Percentiles rank a stretch among this genome's conserved stretches.
These are phyloP conservation scores for Euphrasia arctica DNA, from an alignment of 305 asterid species.

Conservation along the genomic window DNA sequence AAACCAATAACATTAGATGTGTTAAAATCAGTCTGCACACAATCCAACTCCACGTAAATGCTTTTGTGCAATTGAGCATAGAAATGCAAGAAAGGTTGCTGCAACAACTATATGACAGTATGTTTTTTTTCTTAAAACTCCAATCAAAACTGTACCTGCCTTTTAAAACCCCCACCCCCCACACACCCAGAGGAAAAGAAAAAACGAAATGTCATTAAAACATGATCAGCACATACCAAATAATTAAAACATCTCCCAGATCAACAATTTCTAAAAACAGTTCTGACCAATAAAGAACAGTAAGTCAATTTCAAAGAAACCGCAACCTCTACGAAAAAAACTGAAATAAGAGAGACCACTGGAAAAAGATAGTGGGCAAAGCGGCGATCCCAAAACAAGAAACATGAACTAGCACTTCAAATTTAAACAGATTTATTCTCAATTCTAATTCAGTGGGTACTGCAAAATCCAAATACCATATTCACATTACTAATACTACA, in stretches of 20 bases:
- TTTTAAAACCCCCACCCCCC: slow-evolving; percentile 8
- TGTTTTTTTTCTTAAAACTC: not conserved
- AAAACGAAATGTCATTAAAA: not conserved
- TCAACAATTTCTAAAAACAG: not conserved
- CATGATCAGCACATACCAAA: slow-evolving; percentile 1
- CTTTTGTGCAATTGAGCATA: slow-evolving; percentile 14
- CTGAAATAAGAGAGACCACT: not conserved
- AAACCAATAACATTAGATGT: slow-evolving; percentile 13
- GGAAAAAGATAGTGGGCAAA: no score
- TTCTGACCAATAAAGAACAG: not conserved
- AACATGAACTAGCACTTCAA: slow-evolving; percentile 5
- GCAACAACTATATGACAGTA: not conserved
- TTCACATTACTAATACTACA: not conserved
- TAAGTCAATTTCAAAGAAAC: slow-evolving; percentile 1
- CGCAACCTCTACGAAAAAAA: slow-evolving; percentile 13
- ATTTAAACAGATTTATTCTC: slow-evolving; percentile 1
- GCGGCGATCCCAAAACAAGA: not conserved
- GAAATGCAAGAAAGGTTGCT: slow-evolving; percentile 17
- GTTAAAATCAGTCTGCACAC: slow-evolving; percentile 11
- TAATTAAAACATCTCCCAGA: slow-evolving; percentile 7
- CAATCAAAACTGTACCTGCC: not conserved
- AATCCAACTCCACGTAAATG: slow-evolving; percentile 11
- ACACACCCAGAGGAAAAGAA: not conserved
- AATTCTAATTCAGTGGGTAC: slow-evolving; percentile 2
- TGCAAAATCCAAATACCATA: slow-evolving; percentile 20